Evolutionary conservation across 306 rosid genomes (phyloP).

Genomic region (Cajanus cajan): DNA sequence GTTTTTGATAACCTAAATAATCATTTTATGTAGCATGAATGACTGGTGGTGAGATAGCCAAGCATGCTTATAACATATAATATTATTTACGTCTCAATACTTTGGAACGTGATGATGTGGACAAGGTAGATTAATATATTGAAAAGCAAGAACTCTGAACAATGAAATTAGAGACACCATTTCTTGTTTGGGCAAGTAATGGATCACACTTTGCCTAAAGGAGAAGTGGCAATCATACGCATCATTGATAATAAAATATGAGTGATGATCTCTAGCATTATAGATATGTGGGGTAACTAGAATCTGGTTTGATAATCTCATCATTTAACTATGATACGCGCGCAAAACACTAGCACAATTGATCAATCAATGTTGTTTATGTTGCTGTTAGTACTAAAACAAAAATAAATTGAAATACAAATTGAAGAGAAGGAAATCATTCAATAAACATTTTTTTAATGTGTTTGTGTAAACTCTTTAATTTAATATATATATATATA

Average conservation of each 20-base stretch:
- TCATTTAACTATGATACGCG: background rate
- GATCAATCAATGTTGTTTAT: background rate
- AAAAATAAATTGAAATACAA: background rate
- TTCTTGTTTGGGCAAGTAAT: slow-evolving; percentile 42
- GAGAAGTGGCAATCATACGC: slow-evolving; percentile 1
- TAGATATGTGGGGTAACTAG: slow-evolving; percentile 27
- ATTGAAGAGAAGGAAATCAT: background rate
- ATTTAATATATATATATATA: too few relatives aligned
- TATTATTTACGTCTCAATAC: background rate
- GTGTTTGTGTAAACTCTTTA: too few relatives aligned
- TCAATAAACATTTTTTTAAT: too few relatives aligned
- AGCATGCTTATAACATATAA: slow-evolving; percentile 9
- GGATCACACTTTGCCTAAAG: slow-evolving; percentile 39
- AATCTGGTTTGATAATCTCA: background rate
- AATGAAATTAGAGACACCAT: slow-evolving; percentile 16
- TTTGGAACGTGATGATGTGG: slow-evolving; percentile 18
- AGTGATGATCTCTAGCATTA: slow-evolving; percentile 6
- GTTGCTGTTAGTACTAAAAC: background rate
- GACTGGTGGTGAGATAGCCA: slow-evolving; percentile 16
- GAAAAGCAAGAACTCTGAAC: background rate
- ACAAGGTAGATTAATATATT: slow-evolving; percentile 21
- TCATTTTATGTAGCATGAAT: background rate
- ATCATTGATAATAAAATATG: background rate
- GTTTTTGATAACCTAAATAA: background rate
- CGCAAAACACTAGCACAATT: background rate